phyloP scores from a whole-genome alignment of 129 eudicot genomes.

The Tagetes erecta region DNA sequence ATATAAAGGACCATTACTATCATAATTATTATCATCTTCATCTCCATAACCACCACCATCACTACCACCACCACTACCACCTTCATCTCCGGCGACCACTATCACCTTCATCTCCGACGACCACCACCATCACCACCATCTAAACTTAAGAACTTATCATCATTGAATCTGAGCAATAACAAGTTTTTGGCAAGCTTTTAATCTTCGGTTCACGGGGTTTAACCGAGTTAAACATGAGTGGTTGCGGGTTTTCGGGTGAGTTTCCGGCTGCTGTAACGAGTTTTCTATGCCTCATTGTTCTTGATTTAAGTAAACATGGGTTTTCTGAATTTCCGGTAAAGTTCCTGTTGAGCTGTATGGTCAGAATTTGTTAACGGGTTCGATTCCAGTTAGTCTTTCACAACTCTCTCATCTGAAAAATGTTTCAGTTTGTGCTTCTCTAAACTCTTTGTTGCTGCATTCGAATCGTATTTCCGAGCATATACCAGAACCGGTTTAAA shows the following conservation, averaged over 20 bases:
- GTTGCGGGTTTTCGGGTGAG: conserved; percentile 61
- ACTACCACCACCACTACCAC: too few relatives aligned
- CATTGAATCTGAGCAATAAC: conserved; percentile 57
- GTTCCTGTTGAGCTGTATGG: conserved; percentile 74
- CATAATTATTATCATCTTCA: too few relatives aligned
- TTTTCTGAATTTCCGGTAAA: conserved; percentile 30
- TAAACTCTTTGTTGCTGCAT: conserved; percentile 46
- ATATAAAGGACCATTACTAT: too few relatives aligned
- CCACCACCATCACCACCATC: too few relatives aligned
- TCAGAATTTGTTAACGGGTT: conserved; percentile 48
- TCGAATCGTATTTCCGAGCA: conserved; percentile 56
- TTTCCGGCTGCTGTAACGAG: conserved; percentile 51
- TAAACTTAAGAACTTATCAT: conserved; percentile 56
- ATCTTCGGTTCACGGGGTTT: conserved; percentile 36
- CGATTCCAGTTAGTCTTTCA: conserved; percentile 53
- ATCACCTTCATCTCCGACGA: too few relatives aligned
- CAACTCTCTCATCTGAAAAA: conserved; percentile 41
- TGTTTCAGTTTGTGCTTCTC: conserved; percentile 45
- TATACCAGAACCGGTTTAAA: conserved; percentile 53
- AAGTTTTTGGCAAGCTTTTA: conserved; percentile 40
- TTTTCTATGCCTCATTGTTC: conserved; percentile 49
- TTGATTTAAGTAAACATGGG: conserved; percentile 81
- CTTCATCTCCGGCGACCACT: too few relatives aligned
- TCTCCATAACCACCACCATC: too few relatives aligned
- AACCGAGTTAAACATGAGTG: conserved; percentile 60